Conservation (phyloP, 176 grass and related monocot species). For the Oryza australiensis region DNA sequence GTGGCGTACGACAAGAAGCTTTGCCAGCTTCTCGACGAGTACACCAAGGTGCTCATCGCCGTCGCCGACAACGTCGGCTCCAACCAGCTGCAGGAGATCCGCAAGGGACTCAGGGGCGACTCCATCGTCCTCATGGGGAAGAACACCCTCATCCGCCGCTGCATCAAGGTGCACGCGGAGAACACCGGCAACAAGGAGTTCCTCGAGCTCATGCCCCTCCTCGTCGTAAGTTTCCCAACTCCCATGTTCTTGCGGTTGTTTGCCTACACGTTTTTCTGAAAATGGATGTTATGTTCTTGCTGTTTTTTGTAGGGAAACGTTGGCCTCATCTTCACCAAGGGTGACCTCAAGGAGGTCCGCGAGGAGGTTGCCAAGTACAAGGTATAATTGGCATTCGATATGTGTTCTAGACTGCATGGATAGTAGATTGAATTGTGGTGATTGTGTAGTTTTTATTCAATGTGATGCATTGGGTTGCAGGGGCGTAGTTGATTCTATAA, state of each 20-base stretch:
- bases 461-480: background rate
- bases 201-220: constrained; percentile 52
- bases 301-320: constrained; percentile 62
- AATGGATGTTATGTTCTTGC: background rate
- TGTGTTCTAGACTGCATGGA: background rate
- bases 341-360: constrained; percentile 86
- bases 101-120: constrained; percentile 70
- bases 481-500: background rate
- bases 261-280: background rate
- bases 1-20: constrained; percentile 71
- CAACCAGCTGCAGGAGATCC: constrained; percentile 81
- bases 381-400: constrained; percentile 3
- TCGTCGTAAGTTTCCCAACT: constrained; percentile 41
- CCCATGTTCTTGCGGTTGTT: background rate
- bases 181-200: constrained; percentile 54
- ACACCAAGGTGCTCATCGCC: constrained; percentile 79
- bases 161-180: constrained; percentile 73
- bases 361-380: constrained; percentile 88
- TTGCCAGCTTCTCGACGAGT: constrained; percentile 72
- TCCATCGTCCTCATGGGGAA: constrained; percentile 86
- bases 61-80: constrained; percentile 85
- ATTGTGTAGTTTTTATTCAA: background rate
- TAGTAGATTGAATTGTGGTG: background rate
- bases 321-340: constrained; percentile 91
- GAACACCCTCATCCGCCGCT: constrained; percentile 82